Percentiles rank a stretch among this genome's conserved stretches.
Conservation (phyloP, 768 basidiomycete species). For the Trametes cingulata region DNA sequence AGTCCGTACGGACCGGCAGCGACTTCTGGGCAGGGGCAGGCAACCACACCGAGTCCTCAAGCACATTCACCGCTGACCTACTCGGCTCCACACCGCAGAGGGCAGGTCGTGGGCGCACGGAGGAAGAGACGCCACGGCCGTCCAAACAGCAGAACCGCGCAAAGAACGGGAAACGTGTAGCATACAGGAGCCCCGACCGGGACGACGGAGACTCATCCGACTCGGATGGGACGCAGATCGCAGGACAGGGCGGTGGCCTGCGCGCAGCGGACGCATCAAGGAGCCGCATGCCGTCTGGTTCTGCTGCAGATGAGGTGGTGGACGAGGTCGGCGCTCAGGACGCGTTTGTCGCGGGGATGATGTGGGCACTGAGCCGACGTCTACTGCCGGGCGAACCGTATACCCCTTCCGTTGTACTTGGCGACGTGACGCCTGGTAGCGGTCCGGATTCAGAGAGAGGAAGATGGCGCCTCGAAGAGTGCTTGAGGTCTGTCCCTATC, state of each 20-base stretch:
- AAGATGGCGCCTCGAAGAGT: constrained; percentile 81
- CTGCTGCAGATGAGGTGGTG: constrained; percentile 38
- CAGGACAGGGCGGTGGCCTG: constrained; percentile 30
- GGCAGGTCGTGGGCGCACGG: not conserved
- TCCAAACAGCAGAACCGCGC: constrained; percentile 6
- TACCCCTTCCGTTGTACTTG: constrained; percentile 40
- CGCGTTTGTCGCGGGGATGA: constrained; percentile 87
- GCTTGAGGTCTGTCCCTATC: constrained; percentile 50
- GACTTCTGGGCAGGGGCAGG: constrained; percentile 71
- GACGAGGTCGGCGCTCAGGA: constrained; percentile 82
- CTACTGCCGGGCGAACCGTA: constrained; percentile 78
- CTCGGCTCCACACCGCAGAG: constrained; percentile 19
- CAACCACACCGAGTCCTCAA: constrained; percentile 53
- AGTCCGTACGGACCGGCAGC: constrained; percentile 64
- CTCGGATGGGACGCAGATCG: constrained; percentile 61
- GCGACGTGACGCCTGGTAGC: constrained; percentile 29
- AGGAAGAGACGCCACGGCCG: not conserved
- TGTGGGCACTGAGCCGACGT: constrained; percentile 73
- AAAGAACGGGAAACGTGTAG: constrained; percentile 17
- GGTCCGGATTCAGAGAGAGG: constrained; percentile 34
- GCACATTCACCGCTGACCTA: constrained; percentile 48
- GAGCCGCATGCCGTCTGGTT: not conserved
- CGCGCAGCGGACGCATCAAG: constrained; percentile 7
- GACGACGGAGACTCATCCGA: constrained; percentile 39
- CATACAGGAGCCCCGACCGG: constrained; percentile 14